Evolutionary conservation across 805 yeast species (phyloP), one percentile per base, ranked within the genome.

Genomic region (Barnettozyma pratensis): DNA sequence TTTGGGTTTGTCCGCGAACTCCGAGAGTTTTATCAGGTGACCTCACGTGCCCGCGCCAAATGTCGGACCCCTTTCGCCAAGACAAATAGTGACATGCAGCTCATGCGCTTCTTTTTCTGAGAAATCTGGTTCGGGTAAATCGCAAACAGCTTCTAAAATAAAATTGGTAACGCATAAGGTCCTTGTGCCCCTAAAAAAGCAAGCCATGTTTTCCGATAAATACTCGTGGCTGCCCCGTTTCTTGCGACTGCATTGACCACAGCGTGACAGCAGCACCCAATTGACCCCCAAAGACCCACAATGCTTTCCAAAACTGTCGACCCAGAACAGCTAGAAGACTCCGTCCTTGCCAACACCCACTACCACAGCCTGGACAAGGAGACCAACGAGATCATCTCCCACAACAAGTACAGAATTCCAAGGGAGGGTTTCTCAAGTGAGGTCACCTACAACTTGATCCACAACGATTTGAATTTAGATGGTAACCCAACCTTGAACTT

Each of bases 401-500:
- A 62, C 40, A 61, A 64, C 48, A 84, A 83, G 65, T 84, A 80
- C 68, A 67, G 68, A 45, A 70, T 89, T 45, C 89, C 89, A 2
- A 64, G 73, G 34, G 57, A 70, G 11, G 87, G 92, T 1, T 66
- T 81, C 44, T 66, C 71, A 8, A 68, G 77, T 3, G 70, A 70
- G 7, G 63, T 73, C 45, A 84, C 88, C 8, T 84, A 81, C 61
- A 73, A 80, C 38, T 67, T 85, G 59, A 72, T 90, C 51, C 81
- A 77, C 54, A 86, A 85, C 60, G 96, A 87, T 54, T 71, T 91
- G 66, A 71, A 81, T 11, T 73, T 91, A 50, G 97, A 90, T 63
- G 97, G 97, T 14, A 81, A 76, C 57, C 94, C 96, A 27, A 79
- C 81, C 25, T 73, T 90, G 64, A 90, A 91, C 64, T 68, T 90